phyloP scores from a whole-genome alignment of 345 rosid genomes.

The Citrus reticulata region DNA sequence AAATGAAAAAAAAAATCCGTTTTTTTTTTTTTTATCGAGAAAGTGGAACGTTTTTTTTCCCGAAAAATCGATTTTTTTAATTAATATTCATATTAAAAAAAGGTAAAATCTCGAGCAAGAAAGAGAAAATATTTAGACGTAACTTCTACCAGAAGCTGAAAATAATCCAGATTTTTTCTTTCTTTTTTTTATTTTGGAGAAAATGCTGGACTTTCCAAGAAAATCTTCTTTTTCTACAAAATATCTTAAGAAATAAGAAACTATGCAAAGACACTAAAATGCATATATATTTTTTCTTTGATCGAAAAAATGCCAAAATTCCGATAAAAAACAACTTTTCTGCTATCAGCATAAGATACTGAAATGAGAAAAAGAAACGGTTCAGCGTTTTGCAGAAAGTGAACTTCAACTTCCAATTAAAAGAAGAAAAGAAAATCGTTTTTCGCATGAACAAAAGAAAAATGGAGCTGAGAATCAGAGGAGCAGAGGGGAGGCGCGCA shows the following conservation, averaged over 20 bases:
- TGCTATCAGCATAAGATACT: not conserved
- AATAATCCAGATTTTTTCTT: not conserved
- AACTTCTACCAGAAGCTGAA: not conserved
- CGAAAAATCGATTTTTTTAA: not conserved
- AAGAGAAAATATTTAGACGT: not conserved
- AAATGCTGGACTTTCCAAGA: not conserved
- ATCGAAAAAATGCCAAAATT: not conserved
- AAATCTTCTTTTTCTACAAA: not conserved
- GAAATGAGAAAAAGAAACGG: not conserved
- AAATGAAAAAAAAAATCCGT: not conserved
- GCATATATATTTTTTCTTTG: not conserved
- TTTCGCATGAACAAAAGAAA: not conserved
- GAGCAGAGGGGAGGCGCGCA: conserved; percentile 19
- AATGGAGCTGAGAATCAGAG: not conserved
- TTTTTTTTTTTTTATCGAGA: not conserved
- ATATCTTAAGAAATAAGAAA: not conserved
- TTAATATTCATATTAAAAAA: not conserved
- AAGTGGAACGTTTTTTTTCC: not conserved
- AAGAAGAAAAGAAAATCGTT: no score
- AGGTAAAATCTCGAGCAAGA: not conserved
- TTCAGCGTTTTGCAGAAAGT: not conserved
- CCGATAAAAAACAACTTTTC: not conserved
- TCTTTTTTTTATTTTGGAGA: not conserved
- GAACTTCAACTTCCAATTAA: not conserved
- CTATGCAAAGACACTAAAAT: not conserved